Evolutionary conservation across 2,329 filamentous ascomycete genomes (phyloP), one percentile per base, ranked within the genome.

Genomic region (Blastomyces parvus): DNA sequence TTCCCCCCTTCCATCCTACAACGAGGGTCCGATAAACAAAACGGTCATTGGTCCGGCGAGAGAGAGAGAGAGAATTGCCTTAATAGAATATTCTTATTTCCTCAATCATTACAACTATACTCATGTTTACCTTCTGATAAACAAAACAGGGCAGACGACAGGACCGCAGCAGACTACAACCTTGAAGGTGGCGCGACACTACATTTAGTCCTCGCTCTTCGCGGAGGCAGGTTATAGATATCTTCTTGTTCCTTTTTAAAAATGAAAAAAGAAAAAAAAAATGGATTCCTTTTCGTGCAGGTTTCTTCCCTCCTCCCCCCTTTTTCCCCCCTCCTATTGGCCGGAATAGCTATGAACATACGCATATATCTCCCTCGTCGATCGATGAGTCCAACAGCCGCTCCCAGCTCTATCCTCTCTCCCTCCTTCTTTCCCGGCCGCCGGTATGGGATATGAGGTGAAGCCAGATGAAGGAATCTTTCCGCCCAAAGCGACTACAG

Each of bases 131-230:
- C 3, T 62, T 53, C 7, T n/a, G 11, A 22, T n/a, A n/a, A 33
- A 25, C 13, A 44, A 27, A 46, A 66, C 67, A 97, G 93, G 91
- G 86, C 87, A 74, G 94, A 99, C 74, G 93, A 97, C 71, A 96
- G 96, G 79, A 93, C 91, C 13, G 93, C 94, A 7, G 81, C 83
- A 62, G 93, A 97, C 71, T 97, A 97, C 77, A 86, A 85, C 67
- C 89, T 99, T 66, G 89, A 94, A 76, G 91, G 91, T 62, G 94
- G 94, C 64, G 90, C 91, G 66, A 99, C 93, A 44, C 83, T 99
- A 70, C 94, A 99, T 83, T 82, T 99, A 73, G 94, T 99, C 60
- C 87, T 99, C 69, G 95, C 94, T 53, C 86, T 99, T 65, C 86
- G 94, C 74, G 94, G 94, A 63, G 93, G 93, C 25, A 17, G 25